Conservation (phyloP, 2,329 filamentous ascomycete species). For the Cordyceps farinosa region DNA sequence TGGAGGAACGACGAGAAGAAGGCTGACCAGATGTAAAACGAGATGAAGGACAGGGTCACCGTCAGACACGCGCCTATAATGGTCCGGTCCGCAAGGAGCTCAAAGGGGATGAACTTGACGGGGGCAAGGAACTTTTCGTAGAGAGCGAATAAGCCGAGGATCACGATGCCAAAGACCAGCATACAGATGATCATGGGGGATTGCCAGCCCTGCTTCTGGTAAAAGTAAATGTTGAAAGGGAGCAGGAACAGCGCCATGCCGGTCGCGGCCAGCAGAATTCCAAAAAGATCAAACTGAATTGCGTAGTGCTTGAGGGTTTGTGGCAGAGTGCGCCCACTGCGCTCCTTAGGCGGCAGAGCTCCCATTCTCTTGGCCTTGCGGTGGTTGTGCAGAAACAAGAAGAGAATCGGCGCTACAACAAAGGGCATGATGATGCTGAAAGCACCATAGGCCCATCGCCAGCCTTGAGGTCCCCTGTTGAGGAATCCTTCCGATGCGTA, state of each 20-base stretch:
- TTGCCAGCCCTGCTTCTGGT: slow-evolving; percentile 42
- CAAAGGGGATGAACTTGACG: slow-evolving; percentile 52
- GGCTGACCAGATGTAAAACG: slow-evolving; percentile 50
- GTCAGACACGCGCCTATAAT: slow-evolving; percentile 49
- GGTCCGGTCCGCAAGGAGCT: slow-evolving; percentile 48
- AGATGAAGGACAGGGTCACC: slow-evolving; percentile 42
- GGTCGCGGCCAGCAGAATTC: slow-evolving; percentile 53
- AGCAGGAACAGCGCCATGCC: slow-evolving; percentile 61
- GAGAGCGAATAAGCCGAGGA: slow-evolving; percentile 52
- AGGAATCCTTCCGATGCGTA: slow-evolving; percentile 24
- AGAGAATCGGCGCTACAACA: slow-evolving; percentile 19
- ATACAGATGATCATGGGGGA: slow-evolving; percentile 55
- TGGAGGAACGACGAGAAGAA: slow-evolving; percentile 57
- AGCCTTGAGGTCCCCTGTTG: slow-evolving; percentile 21
- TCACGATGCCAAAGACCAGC: slow-evolving; percentile 57
- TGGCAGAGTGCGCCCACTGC: slow-evolving; percentile 33
- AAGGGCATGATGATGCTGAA: slow-evolving; percentile 55
- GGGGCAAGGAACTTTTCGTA: slow-evolving; percentile 58
- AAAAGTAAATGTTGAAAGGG: slow-evolving; percentile 49
- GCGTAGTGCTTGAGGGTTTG: slow-evolving; percentile 44
- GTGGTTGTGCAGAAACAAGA: slow-evolving; percentile 20
- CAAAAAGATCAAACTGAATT: slow-evolving; percentile 53
- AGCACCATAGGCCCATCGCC: slow-evolving; percentile 45
- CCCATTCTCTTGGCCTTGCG: slow-evolving; percentile 15
- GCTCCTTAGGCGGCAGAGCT: not conserved